Percentiles rank a stretch among this genome's conserved stretches.
Conservation (phyloP, 345 rosid species). For the Salix suchowensis region DNA sequence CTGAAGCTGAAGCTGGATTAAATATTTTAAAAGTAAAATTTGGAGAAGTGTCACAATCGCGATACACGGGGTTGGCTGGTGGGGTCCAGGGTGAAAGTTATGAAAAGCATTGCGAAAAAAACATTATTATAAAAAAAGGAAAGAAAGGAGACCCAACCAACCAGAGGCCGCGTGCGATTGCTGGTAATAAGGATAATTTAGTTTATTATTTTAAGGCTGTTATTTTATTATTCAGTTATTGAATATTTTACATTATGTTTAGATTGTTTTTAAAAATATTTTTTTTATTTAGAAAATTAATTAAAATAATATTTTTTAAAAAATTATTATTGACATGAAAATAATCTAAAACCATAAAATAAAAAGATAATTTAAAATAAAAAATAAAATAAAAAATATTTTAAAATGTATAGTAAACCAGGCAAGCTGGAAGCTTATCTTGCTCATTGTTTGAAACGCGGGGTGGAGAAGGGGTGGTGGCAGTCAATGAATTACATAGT, state of each 20-base stretch:
- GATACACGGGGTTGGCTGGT: conserved; percentile 36
- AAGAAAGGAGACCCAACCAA: conserved; percentile 45
- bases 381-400: too few relatives aligned
- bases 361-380: too few relatives aligned
- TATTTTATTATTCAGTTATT: background rate
- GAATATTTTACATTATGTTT: too few relatives aligned
- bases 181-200: conserved; percentile 17
- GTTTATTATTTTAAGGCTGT: background rate
- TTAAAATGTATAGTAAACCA: too few relatives aligned
- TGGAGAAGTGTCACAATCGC: conserved; percentile 47
- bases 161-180: conserved; percentile 47
- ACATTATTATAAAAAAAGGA: background rate
- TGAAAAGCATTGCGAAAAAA: background rate
- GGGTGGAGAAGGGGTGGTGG: too few relatives aligned
- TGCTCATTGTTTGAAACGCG: background rate
- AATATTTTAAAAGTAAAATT: conserved; percentile 7
- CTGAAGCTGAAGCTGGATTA: background rate
- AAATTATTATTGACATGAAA: too few relatives aligned
- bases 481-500: too few relatives aligned
- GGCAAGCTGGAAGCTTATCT: background rate
- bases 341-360: too few relatives aligned
- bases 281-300: too few relatives aligned
- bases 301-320: too few relatives aligned
- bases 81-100: conserved; percentile 30
- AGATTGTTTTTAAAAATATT: too few relatives aligned